Percentiles rank a stretch among this genome's conserved stretches.
phyloP scores from a whole-genome alignment of 495 filamentous ascomycete genomes.

The Trichoderma reesei region DNA sequence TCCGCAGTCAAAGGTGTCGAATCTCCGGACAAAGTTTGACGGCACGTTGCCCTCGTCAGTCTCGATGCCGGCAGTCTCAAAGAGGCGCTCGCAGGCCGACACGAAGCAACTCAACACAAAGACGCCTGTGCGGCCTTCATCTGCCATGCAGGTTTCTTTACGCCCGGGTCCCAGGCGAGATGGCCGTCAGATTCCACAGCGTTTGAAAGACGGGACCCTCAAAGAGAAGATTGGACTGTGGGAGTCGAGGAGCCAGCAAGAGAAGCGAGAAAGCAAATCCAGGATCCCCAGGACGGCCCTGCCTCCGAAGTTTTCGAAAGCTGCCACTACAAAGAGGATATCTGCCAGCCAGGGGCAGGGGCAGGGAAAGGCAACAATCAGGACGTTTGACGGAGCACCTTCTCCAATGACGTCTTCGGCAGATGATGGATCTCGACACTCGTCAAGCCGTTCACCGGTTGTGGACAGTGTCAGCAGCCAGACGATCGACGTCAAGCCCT shows the following conservation, averaged over 20 bases:
- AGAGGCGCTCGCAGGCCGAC: neutral
- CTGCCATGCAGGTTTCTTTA: neutral
- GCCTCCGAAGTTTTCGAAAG: neutral
- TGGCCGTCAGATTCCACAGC: neutral
- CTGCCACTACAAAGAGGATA: neutral
- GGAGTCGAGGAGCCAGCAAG: neutral
- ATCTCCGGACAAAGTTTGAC: neutral
- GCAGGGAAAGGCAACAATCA: neutral
- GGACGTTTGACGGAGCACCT: neutral
- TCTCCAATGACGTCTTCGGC: neutral
- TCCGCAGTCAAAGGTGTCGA: neutral
- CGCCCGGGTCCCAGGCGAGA: neutral
- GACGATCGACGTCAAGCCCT: neutral
- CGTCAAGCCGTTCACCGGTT: neutral
- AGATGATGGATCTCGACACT: neutral
- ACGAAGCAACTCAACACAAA: neutral
- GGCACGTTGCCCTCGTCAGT: neutral
- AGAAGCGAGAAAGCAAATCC: neutral
- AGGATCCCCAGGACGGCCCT: neutral
- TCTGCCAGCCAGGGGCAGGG: neutral
- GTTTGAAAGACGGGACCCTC: neutral
- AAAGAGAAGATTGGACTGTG: slow-evolving; percentile 1
- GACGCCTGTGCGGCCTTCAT: neutral
- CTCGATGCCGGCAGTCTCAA: neutral
- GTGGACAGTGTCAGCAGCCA: neutral